Percentiles rank a stretch among this genome's conserved stretches.
These are phyloP conservation scores for Phytophthora meadii DNA, from an alignment of 352 stramenopile species.

Conservation along the genomic window DNA sequence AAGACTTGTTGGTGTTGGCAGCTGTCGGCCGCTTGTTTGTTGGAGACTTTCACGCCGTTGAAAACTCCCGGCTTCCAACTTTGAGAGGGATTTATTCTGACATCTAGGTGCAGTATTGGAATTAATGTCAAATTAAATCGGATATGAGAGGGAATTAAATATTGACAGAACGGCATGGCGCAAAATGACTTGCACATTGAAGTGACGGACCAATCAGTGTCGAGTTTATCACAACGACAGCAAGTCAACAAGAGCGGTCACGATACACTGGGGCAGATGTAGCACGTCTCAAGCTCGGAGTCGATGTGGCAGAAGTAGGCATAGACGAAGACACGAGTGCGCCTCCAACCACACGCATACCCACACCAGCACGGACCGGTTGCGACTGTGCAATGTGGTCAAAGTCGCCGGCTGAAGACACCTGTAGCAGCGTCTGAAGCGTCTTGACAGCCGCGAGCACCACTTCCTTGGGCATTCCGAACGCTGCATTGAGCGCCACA, in stretches of 20 bases:
- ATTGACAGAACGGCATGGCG: too few species aligned
- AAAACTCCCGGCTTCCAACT: too few species aligned
- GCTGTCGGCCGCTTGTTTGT: too few species aligned
- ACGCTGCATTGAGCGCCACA: constrained; percentile 59
- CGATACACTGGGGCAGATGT: constrained; percentile 35
- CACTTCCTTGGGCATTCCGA: constrained; percentile 78
- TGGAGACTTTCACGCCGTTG: too few species aligned
- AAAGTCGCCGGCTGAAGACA: constrained; percentile 75
- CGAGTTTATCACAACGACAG: too few species aligned
- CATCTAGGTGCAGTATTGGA: too few species aligned
- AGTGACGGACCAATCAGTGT: too few species aligned
- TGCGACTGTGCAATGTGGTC: constrained; percentile 76
- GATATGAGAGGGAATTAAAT: too few species aligned
- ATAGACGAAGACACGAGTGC: constrained; percentile 63
- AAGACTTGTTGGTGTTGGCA: too few species aligned
- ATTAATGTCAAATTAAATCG: too few species aligned
- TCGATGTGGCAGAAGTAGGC: constrained; percentile 21
- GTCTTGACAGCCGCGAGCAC: constrained; percentile 77
- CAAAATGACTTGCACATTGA: too few species aligned
- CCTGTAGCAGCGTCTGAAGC: constrained; percentile 84
- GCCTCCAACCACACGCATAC: constrained; percentile 92
- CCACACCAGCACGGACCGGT: constrained; percentile 81
- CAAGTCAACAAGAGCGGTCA: constrained; percentile 31
- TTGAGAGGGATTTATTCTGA: too few species aligned
- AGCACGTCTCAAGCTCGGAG: constrained; percentile 27